Evolutionary conservation across 164 flowering plant genomes (phyloP).

Genomic region (Saururus chinensis): DNA sequence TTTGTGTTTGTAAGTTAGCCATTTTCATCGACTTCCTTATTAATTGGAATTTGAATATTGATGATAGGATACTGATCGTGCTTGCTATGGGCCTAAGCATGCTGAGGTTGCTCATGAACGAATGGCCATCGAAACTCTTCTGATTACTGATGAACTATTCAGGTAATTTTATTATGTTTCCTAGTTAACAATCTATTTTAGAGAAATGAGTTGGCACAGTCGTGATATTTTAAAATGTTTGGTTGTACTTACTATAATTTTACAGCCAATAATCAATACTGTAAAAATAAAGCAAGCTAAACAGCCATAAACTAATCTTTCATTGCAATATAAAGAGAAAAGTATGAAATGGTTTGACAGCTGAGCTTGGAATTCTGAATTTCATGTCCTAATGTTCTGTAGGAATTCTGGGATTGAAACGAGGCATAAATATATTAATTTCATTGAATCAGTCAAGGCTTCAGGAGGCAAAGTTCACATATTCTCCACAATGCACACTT

Average conservation of each 20-base stretch:
- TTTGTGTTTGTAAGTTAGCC: too few species aligned
- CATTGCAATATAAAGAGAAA: not conserved
- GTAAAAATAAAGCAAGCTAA: too few species aligned
- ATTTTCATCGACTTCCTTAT: too few species aligned
- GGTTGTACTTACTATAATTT: too few species aligned
- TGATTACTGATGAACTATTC: slow-evolving; percentile 91
- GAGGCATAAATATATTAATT: slow-evolving; percentile 64
- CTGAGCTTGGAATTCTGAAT: too few species aligned
- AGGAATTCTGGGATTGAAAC: slow-evolving; percentile 64
- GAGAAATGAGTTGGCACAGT: not conserved
- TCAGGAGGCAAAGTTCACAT: slow-evolving; percentile 74
- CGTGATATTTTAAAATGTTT: too few species aligned
- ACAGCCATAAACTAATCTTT: too few species aligned
- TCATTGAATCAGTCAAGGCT: slow-evolving; percentile 72
- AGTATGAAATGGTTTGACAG: too few species aligned
- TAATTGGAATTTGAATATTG: not conserved
- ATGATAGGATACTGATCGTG: slow-evolving; percentile 67
- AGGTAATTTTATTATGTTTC: slow-evolving; percentile 36
- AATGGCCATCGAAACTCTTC: slow-evolving; percentile 77
- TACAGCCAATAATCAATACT: too few species aligned
- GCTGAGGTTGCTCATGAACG: slow-evolving; percentile 89
- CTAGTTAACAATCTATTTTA: not conserved
- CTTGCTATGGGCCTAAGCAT: slow-evolving; percentile 95
- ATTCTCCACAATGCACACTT: slow-evolving; percentile 93
- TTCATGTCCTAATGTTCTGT: slow-evolving; percentile 3